phyloP scores from a whole-genome alignment of 2,329 filamentous ascomycete genomes.

The Alternaria sp. region DNA sequence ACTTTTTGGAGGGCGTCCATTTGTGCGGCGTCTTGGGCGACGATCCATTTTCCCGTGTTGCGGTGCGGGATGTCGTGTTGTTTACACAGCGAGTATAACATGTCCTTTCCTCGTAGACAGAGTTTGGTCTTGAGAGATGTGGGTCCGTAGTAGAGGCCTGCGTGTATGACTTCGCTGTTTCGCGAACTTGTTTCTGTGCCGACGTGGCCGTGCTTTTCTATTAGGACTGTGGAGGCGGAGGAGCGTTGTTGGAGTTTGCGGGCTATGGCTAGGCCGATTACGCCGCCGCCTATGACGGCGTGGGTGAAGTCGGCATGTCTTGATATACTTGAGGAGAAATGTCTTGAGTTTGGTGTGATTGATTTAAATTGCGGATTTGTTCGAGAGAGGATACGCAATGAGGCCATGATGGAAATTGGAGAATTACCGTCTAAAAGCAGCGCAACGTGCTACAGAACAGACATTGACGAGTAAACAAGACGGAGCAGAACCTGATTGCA shows the following conservation, averaged over 20 bases:
- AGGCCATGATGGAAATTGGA: slow-evolving; percentile 15
- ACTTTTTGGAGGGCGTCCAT: slow-evolving; percentile 65
- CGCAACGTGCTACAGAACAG: background rate
- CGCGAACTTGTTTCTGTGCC: slow-evolving; percentile 88
- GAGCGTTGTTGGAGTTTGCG: slow-evolving; percentile 69
- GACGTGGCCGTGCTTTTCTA: slow-evolving; percentile 77
- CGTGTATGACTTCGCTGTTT: slow-evolving; percentile 96
- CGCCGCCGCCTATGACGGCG: slow-evolving; percentile 71
- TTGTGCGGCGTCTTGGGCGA: slow-evolving; percentile 80
- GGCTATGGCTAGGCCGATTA: slow-evolving; percentile 82
- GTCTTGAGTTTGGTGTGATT: background rate
- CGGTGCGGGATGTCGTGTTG: slow-evolving; percentile 70
- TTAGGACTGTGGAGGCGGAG: slow-evolving; percentile 71
- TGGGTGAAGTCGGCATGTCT: slow-evolving; percentile 66
- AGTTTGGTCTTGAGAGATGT: slow-evolving; percentile 80
- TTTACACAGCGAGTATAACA: slow-evolving; percentile 80
- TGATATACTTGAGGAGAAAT: slow-evolving; percentile 37
- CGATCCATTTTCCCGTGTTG: slow-evolving; percentile 90
- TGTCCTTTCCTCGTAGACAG: slow-evolving; percentile 76
- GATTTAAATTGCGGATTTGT: background rate
- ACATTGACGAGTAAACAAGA: background rate
- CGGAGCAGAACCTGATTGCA: background rate
- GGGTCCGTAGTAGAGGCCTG: slow-evolving; percentile 86
- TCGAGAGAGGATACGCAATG: slow-evolving; percentile 10
- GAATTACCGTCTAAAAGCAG: background rate